Conservation (phyloP, 805 yeast species). For the Tetrapisispora namnaoensis region DNA sequence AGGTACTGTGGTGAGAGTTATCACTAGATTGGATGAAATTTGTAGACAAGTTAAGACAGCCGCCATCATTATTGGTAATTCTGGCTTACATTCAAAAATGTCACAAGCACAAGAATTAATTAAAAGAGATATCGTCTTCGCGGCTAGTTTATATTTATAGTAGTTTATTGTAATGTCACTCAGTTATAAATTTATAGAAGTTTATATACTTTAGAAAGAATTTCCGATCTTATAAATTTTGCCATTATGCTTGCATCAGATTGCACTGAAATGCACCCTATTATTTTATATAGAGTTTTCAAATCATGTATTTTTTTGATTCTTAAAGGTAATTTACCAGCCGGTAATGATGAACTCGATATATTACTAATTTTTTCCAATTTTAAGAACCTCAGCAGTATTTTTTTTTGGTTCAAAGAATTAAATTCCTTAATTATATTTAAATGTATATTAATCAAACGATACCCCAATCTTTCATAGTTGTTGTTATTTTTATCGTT, state of each 20-base stretch:
- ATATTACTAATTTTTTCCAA: conserved; percentile 1
- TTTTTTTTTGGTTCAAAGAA: not conserved
- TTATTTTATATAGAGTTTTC: not conserved
- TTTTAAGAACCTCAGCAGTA: not conserved
- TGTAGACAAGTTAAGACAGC: conserved; percentile 93
- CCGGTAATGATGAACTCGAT: conserved; percentile 4
- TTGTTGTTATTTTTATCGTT: not conserved
- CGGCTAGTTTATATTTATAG: conserved; percentile 81
- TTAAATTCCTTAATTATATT: not conserved
- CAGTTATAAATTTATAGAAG: conserved; percentile 37
- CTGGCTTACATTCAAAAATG: conserved; percentile 83
- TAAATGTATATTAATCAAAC: not conserved
- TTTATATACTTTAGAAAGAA: not conserved
- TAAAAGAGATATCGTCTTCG: conserved; percentile 93
- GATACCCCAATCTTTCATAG: not conserved
- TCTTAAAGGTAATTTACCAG: conserved; percentile 2
- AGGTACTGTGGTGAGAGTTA: conserved; percentile 94
- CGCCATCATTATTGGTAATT: conserved; percentile 88
- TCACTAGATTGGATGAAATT: conserved; percentile 86
- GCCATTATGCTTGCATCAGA: not conserved
- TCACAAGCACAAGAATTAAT: conserved; percentile 86
- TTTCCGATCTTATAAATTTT: not conserved
- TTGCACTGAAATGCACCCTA: not conserved
- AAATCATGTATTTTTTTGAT: not conserved
- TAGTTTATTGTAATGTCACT: too few relatives aligned